Percentiles rank a stretch among this genome's conserved stretches.
phyloP scores from a whole-genome alignment of 208 protist genomes.

The Tetramitus jugosus region DNA sequence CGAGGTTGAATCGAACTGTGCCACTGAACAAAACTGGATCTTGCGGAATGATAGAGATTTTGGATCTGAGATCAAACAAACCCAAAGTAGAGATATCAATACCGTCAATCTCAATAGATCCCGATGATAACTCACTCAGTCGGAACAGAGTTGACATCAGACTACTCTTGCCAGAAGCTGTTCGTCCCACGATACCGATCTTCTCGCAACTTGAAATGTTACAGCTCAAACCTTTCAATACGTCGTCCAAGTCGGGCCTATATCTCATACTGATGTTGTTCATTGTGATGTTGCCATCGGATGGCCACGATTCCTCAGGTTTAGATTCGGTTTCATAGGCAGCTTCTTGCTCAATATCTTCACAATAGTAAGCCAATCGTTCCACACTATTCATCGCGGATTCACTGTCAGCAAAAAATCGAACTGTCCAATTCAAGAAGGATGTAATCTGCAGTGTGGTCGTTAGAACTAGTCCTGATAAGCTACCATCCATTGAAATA shows the following conservation, averaged over 20 bases:
- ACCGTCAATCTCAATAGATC: conserved; percentile 61
- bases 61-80: conserved; percentile 31
- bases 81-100: conserved; percentile 50
- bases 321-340: neutral
- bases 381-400: conserved; percentile 71
- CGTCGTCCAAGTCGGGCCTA: conserved; percentile 26
- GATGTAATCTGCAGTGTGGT: conserved; percentile 31
- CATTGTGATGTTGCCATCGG: conserved; percentile 17
- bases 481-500: conserved; percentile 11
- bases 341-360: conserved; percentile 45
- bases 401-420: conserved; percentile 46
- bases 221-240: conserved; percentile 33
- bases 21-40: conserved; percentile 50
- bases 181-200: conserved; percentile 64
- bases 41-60: conserved; percentile 53
- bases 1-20: conserved; percentile 44
- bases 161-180: conserved; percentile 55
- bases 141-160: conserved; percentile 27
- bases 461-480: conserved; percentile 34
- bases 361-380: conserved; percentile 60
- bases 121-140: conserved; percentile 25
- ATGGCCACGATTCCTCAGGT: conserved; percentile 10
- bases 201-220: conserved; percentile 43
- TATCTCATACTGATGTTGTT: conserved; percentile 13
- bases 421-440: conserved; percentile 34